phyloP scores from a whole-genome alignment of 768 basidiomycete species.

The Leccinum pellstonianum region DNA sequence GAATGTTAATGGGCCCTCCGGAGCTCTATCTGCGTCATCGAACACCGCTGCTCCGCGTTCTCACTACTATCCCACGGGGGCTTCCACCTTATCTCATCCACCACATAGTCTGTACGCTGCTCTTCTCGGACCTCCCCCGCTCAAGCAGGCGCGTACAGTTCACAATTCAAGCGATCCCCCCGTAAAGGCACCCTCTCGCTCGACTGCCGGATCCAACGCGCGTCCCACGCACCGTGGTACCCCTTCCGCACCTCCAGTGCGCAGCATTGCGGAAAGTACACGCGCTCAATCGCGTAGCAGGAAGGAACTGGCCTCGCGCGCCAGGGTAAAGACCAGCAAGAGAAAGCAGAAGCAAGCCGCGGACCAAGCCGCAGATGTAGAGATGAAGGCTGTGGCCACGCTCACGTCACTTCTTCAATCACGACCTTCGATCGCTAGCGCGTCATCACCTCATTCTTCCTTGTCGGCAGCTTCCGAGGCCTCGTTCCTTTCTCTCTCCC shows the following conservation, averaged over 20 bases:
- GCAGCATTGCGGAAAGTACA: constrained; percentile 47
- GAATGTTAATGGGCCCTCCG: constrained; percentile 48
- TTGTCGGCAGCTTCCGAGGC: constrained; percentile 68
- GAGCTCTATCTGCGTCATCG: constrained; percentile 26
- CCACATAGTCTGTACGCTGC: constrained; percentile 68
- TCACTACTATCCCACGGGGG: constrained; percentile 41
- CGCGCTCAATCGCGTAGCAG: constrained; percentile 45
- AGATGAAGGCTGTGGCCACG: constrained; percentile 82
- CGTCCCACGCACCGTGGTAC: constrained; percentile 21
- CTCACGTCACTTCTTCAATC: constrained; percentile 71
- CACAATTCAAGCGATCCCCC: constrained; percentile 73
- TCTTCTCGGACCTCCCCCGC: constrained; percentile 69
- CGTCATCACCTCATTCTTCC: constrained; percentile 70
- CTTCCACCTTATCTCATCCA: constrained; percentile 38
- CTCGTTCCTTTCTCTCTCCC: constrained; percentile 59
- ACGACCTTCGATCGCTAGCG: constrained; percentile 58
- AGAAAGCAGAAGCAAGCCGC: constrained; percentile 47
- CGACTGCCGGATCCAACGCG: constrained; percentile 32
- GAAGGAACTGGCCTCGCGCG: constrained; percentile 38
- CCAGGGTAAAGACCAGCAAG: constrained; percentile 44
- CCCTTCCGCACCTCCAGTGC: constrained; percentile 22
- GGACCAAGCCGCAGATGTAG: constrained; percentile 47
- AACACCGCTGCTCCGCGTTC: constrained; percentile 37
- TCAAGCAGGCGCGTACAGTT: constrained; percentile 76
- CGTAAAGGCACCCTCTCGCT: constrained; percentile 45